Percentiles rank a stretch among this genome's conserved stretches.
phyloP scores from a whole-genome alignment of 2,329 filamentous ascomycete species.

The Botrytis deweyae region DNA sequence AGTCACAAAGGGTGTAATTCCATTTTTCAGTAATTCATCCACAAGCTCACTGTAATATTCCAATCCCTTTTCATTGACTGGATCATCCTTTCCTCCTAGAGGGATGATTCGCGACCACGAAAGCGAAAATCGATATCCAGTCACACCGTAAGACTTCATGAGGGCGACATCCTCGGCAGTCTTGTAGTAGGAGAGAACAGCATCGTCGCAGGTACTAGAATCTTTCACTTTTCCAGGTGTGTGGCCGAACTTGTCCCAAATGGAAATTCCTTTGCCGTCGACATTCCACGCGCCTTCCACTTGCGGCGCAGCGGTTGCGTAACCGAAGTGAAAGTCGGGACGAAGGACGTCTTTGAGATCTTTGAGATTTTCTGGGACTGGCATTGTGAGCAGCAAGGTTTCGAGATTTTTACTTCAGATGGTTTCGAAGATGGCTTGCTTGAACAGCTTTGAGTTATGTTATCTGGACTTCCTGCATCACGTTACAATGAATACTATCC shows the following conservation, averaged over 20 bases:
- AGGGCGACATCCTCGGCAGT: slow-evolving; percentile 72
- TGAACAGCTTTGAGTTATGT: background rate
- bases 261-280: slow-evolving; percentile 75
- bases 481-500: no score
- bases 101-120: slow-evolving; percentile 83
- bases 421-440: background rate
- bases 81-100: slow-evolving; percentile 74
- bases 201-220: slow-evolving; percentile 68
- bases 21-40: slow-evolving; percentile 71
- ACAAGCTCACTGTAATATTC: slow-evolving; percentile 75
- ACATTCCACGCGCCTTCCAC: slow-evolving; percentile 73
- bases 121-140: slow-evolving; percentile 78
- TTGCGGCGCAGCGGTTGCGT: slow-evolving; percentile 79
- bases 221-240: slow-evolving; percentile 79
- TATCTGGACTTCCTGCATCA: background rate
- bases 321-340: slow-evolving; percentile 72
- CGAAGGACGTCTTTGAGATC: slow-evolving; percentile 55
- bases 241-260: slow-evolving; percentile 83
- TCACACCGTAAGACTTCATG: slow-evolving; percentile 69
- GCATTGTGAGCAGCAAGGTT: background rate
- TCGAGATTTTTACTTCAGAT: background rate
- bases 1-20: slow-evolving; percentile 77
- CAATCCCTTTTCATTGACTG: slow-evolving; percentile 73
- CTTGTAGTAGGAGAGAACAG: slow-evolving; percentile 82
- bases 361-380: slow-evolving; percentile 16